These are phyloP conservation scores for Litsea cubeba DNA, from an alignment of 164 flowering plant genomes.

Conservation along the genomic window DNA sequence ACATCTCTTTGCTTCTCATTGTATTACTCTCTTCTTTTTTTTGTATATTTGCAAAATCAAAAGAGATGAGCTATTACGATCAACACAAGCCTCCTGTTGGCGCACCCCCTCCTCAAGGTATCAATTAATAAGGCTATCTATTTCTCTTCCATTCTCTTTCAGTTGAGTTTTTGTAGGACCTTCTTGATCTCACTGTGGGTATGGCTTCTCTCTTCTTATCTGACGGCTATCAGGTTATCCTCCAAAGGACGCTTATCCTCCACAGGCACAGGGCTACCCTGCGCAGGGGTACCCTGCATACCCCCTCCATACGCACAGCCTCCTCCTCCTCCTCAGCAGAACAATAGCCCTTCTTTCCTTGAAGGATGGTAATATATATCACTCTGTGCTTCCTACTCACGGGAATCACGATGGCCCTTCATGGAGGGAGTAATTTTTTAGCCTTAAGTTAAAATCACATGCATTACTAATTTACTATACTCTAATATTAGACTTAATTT, in stretches of 20 bases:
- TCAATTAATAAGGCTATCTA: not conserved
- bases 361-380: slow-evolving; percentile 7
- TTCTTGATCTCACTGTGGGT: not conserved
- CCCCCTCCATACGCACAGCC: slow-evolving; percentile 3
- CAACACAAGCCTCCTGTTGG: slow-evolving; percentile 86
- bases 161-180: not conserved
- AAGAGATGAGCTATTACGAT: slow-evolving; percentile 70
- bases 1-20: no score
- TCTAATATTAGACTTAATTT: no score
- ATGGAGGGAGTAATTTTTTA: no score
- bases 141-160: not conserved
- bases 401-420: no score
- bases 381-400: not conserved
- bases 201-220: not conserved
- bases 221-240: slow-evolving; percentile 41
- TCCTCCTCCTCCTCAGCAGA: slow-evolving; percentile 1
- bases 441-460: no score
- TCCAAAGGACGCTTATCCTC: slow-evolving; percentile 10
- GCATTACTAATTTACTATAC: no score
- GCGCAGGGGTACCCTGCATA: slow-evolving; percentile 1
- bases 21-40: no score
- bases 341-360: slow-evolving; percentile 2
- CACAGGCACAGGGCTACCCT: slow-evolving; percentile 7
- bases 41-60: no score
- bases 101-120: slow-evolving; percentile 91